Conservation (phyloP, 1,284 basidiomycete species). For the Caloboletus inedulis region DNA sequence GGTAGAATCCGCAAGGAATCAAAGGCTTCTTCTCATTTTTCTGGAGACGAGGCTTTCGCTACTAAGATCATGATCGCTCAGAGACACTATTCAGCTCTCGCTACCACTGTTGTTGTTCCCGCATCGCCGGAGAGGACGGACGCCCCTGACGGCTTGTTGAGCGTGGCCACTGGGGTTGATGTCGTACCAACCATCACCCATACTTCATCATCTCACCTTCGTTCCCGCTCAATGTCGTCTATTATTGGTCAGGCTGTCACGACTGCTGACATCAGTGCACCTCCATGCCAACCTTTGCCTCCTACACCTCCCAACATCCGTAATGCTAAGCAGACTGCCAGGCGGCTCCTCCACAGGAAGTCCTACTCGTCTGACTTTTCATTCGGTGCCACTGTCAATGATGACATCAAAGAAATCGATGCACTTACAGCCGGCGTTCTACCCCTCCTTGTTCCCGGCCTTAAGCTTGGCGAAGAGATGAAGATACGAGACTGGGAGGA, state of each 20-base stretch:
- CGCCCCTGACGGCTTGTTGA: slow-evolving; percentile 29
- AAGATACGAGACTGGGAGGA: slow-evolving; percentile 47
- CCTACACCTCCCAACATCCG: slow-evolving; percentile 64
- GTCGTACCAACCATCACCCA: slow-evolving; percentile 25
- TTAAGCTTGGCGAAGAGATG: slow-evolving; percentile 54
- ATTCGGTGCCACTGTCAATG: slow-evolving; percentile 46
- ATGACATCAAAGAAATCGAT: slow-evolving; percentile 64
- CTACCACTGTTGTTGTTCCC: slow-evolving; percentile 55
- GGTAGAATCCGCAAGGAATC: slow-evolving; percentile 51
- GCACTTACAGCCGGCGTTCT: slow-evolving; percentile 63
- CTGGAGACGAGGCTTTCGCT: slow-evolving; percentile 49
- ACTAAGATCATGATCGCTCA: slow-evolving; percentile 66
- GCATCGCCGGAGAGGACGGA: slow-evolving; percentile 43
- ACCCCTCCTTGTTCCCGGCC: slow-evolving; percentile 64
- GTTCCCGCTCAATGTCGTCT: slow-evolving; percentile 47
- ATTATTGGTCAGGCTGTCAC: slow-evolving; percentile 42
- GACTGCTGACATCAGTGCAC: slow-evolving; percentile 39
- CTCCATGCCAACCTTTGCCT: slow-evolving; percentile 62
- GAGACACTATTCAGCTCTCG: slow-evolving; percentile 63
- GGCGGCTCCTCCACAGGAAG: slow-evolving; percentile 49
- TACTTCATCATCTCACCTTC: slow-evolving; percentile 41
- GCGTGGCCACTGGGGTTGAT: slow-evolving; percentile 38
- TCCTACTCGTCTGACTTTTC: slow-evolving; percentile 61
- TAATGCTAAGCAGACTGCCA: slow-evolving; percentile 41
- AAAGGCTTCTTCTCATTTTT: slow-evolving; percentile 51